Base-by-base conservation (phyloP, 805 yeast genomes). In the Metschnikowia aberdeeniae region DNA sequence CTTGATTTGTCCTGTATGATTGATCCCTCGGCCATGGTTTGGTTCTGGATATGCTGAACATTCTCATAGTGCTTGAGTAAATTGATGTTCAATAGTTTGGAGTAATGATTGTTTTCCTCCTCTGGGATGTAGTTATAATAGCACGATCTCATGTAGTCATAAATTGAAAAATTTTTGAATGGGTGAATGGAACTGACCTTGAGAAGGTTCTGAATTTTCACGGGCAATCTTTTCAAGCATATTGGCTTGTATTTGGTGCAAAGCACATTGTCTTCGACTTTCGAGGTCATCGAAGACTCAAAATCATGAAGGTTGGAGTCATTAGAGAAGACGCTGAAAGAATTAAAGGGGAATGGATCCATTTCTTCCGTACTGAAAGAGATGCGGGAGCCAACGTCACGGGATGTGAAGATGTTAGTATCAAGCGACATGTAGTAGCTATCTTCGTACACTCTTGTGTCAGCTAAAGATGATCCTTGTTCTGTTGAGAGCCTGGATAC, bases 121-220 rank as follows among this genome's bases (percentile, higher is more conserved):
- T 53, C 52, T 1, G 73, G 73, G 14, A 64, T 56, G 30, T 56
- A 48, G 44, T 71, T 71, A 42, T 54, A 64, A 52, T 71, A 71
- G 47, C 73, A 70, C 5, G 72, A 65, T 30, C 62, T 53, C 66
- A 67, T 63, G 56, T 70, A 71, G 48, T 67, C 70, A 46, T 59
- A 68, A 20, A 68, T 50, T 26, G 60, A 54, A 44, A 68, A 58
- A 26, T 59, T 54, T 42, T 70, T 67, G 51, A 68, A 68, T 30
- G 66, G 49, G 28, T 64, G 62, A 24, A 69, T 52, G 9, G 69
- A 60, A 17, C 52, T 58, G 49, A 56, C 64, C 36, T 55, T 47
- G 26, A 70, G 50, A 29, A 70, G 56, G 35, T 63, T 62, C 46
- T 68, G 73, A 29, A 71, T 56, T 44, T 68, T 66, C 7, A 43